Evolutionary conservation across 2,329 filamentous ascomycete species (phyloP), one percentile per base, ranked within the genome.

Genomic region (Colletotrichum somersetense): DNA sequence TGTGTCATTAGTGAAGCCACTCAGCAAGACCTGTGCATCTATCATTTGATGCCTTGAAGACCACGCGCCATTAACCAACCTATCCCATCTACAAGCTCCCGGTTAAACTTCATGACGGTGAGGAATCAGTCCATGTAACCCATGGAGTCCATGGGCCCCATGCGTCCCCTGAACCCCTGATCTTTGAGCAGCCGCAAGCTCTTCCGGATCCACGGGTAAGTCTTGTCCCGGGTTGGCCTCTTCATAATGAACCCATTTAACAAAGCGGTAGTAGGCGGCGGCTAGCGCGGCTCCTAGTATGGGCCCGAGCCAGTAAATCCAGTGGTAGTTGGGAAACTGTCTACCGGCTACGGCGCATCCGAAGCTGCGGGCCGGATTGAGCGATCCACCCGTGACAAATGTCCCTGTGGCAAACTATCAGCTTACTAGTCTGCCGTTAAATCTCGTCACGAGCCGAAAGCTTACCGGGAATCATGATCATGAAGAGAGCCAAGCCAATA

Each of bases 401-500:
- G 84, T 79, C 6, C 83, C 82, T 78, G 20, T 53, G 61, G 7
- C 5, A 2, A 35, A n/a, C 20, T 4, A 6, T 57, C 23, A 57
- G 55, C 20, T 14, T 26, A 5, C 35, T n/a, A 14, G 2, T 3
- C 8, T 3, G 12, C 12, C 12, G 11, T 2, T 1, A 5, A 3
- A 6, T 3, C 18, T 86, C 80, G 5, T 5, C 8, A 35, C 26
- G 12, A 35, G 8, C 20, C 0, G 3, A 1, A 3, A 14, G 71
- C 77, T 66, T 74, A 81, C 82, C 83, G 14, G 79, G 75, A 38
- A 83, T 74, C 75, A 82, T 74, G 0, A 79, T 78, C 35, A 93
- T 83, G 76, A 93, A 92, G 23, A 93, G 83, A 0, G 90, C 82
- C 2, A 93, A 79, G 0, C 91, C 91, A 74, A 93, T 92, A 0